Base-by-base conservation (phyloP, 371 early-diverging fungal species). In the Actinomortierella wolfii region DNA sequence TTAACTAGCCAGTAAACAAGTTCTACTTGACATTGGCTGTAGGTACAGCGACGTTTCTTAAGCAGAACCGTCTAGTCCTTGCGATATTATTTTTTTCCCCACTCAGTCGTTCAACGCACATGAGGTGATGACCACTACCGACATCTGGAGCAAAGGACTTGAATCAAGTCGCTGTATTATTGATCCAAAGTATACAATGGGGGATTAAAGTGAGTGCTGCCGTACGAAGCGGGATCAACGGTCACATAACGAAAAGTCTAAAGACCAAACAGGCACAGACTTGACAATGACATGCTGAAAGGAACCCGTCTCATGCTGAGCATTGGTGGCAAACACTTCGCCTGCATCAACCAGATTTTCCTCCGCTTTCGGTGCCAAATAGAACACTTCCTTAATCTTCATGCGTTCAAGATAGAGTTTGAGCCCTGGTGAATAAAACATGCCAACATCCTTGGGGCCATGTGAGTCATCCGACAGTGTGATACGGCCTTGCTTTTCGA, bases 401-500 rank as follows among this genome's bases (percentile, higher is more conserved):
- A 73, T 73, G 49, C 52, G 48, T 11, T 73, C 57, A 0, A 73
- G 57, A 28, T 73, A 73, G 1, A 17, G 24, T 56, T 62, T 73
- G 55, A 73, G 42, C 41, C 62, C 56, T n/a, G 73, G 73, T 41
- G 59, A 45, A 34, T 97, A 97, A 74, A 89, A 73, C 82, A 94
- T 76, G 18, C 92, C 95, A 26, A 97, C 92, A 56, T 93, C 94
- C 17, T 83, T 59, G 3, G 94, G 94, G 4, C 95, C 95, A 68
- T 97, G 98, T 49, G 89, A 87, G 75, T 97, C 97, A 68, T 97
- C 98, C 4, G 93, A 90, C 15, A 97, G 67, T 1, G 95, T 95
- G 50, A 96, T 85, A 28, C 80, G 83, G 7, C 94, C 92, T 14
- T 86, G 86, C 40, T 82, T 80, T 2, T 67, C 53, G 8, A 83